Conservation (phyloP, 306 rosid species). For the Pueraria montana region DNA sequence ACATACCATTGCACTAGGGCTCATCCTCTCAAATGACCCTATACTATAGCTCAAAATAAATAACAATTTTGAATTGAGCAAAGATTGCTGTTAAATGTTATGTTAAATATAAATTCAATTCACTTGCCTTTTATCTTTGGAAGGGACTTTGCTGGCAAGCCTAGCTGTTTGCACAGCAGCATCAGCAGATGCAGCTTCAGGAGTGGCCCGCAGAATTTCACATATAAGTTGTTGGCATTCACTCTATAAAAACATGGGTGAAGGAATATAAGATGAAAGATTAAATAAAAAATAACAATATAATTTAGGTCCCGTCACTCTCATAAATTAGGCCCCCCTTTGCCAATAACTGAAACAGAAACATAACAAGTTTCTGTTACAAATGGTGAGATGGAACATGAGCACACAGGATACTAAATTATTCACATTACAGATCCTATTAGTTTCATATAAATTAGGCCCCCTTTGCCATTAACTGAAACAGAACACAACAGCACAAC, state of each 20-base stretch:
- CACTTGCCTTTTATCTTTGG: constrained; percentile 89
- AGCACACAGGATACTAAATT: constrained; percentile 16
- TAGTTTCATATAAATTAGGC: constrained; percentile 8
- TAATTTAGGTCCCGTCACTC: constrained; percentile 20
- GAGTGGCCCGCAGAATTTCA: constrained; percentile 98
- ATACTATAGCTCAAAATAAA: constrained; percentile 16
- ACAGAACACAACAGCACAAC: constrained; percentile 26
- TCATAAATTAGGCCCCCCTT: constrained; percentile 12
- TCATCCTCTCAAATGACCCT: background rate
- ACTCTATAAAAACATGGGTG: constrained; percentile 65
- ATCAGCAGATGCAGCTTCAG: constrained; percentile 99
- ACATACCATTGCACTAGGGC: background rate
- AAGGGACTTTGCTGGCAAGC: constrained; percentile 94
- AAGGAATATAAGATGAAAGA: constrained; percentile 40
- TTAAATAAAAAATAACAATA: constrained; percentile 19
- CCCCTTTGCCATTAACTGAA: constrained; percentile 29
- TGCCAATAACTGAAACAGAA: constrained; percentile 33
- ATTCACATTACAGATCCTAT: background rate
- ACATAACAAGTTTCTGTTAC: background rate
- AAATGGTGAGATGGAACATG: constrained; percentile 35
- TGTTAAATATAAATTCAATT: constrained; percentile 38
- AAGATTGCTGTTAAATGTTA: constrained; percentile 27
- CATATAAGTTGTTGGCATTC: constrained; percentile 99
- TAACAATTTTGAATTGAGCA: background rate
- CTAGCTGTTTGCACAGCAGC: constrained; percentile 99